phyloP scores from a whole-genome alignment of 768 basidiomycete genomes.

The Mrakia blollopis region DNA sequence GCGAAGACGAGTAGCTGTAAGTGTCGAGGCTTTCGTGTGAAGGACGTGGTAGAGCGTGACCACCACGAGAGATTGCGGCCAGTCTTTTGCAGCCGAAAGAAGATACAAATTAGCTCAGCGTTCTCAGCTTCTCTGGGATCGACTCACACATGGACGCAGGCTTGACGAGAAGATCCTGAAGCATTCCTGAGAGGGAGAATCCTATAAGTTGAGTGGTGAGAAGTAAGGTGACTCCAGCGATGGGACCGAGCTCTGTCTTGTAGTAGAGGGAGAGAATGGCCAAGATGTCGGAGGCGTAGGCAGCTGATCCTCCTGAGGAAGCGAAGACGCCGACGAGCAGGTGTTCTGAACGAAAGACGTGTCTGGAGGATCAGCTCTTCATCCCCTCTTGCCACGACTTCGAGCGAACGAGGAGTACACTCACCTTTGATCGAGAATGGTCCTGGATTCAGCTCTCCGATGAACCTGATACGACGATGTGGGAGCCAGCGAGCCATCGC shows the following conservation, averaged over 20 bases:
- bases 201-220: conserved; percentile 46
- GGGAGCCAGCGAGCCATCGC: conserved; percentile 39
- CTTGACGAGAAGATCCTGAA: conserved; percentile 43
- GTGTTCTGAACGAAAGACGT: conserved; percentile 28
- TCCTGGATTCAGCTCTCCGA: conserved; percentile 42
- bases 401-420: not conserved
- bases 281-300: conserved; percentile 46
- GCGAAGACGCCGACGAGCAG: conserved; percentile 39
- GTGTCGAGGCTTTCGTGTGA: conserved; percentile 36
- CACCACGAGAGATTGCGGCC: conserved; percentile 43
- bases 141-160: conserved; percentile 25
- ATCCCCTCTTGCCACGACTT: too few species aligned
- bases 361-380: conserved; percentile 33
- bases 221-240: conserved; percentile 41
- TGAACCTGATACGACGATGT: conserved; percentile 32
- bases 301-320: conserved; percentile 31
- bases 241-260: conserved; percentile 38
- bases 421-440: conserved; percentile 41
- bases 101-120: too few species aligned
- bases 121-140: too few species aligned
- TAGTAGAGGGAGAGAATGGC: conserved; percentile 46
- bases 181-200: conserved; percentile 45
- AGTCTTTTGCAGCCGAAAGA: conserved; percentile 40
- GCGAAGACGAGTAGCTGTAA: conserved; percentile 35
- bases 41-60: conserved; percentile 45